A percentile compares a stretch with the other conserved stretches of the same genome.
Evolutionary conservation across 2,329 filamentous ascomycete genomes (phyloP).

Genomic region (Hypoxylon rubiginosum): DNA sequence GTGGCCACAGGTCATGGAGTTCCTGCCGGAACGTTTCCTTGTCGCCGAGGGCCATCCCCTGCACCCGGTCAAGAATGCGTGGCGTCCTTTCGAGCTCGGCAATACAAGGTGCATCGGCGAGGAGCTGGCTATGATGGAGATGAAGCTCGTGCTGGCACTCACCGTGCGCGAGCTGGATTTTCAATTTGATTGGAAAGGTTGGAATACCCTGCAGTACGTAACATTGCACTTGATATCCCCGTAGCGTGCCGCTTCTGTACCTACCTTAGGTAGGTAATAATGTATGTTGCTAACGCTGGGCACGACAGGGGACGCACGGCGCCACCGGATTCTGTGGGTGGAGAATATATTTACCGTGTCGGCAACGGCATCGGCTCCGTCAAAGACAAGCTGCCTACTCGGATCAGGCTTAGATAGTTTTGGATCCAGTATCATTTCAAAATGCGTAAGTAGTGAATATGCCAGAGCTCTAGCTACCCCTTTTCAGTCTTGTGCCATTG

Average conservation of each 20-base stretch:
- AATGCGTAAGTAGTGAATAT: too few relatives aligned
- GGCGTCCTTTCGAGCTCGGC: constrained; percentile 38
- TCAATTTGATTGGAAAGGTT: constrained; percentile 25
- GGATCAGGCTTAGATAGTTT: not conserved
- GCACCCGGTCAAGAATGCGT: constrained; percentile 56
- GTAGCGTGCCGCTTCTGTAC: too few relatives aligned
- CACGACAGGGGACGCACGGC: not conserved
- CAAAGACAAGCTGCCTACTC: constrained; percentile 13
- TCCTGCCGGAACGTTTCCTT: constrained; percentile 53
- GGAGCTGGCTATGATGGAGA: constrained; percentile 48
- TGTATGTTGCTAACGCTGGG: constrained; percentile 4
- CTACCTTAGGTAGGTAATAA: too few relatives aligned
- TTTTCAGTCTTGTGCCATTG: too few relatives aligned
- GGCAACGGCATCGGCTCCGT: constrained; percentile 13
- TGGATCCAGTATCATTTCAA: too few relatives aligned
- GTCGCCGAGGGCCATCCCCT: constrained; percentile 42
- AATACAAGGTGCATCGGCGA: constrained; percentile 46
- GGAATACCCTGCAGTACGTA: constrained; percentile 25
- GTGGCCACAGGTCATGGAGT: constrained; percentile 51
- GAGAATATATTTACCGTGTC: constrained; percentile 7
- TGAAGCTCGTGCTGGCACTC: constrained; percentile 45
- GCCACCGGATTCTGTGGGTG: constrained; percentile 14
- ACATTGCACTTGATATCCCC: not conserved
- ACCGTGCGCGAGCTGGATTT: constrained; percentile 44
- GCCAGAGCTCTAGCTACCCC: too few relatives aligned